Evolutionary conservation across 176 grass and related monocot species (phyloP).

Genomic region (Saccharum spontaneum): DNA sequence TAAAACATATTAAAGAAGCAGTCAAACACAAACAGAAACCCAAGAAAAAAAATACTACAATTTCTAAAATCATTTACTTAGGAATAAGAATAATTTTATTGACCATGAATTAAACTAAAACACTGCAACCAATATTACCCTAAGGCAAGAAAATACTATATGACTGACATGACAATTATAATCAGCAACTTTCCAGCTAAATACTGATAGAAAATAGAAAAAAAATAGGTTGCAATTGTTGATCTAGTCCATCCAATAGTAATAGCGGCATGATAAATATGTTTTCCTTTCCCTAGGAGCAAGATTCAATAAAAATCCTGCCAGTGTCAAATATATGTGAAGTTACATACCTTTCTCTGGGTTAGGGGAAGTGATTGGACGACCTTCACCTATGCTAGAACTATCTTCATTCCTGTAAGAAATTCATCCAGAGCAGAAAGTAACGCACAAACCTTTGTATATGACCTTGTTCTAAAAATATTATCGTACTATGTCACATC

Average conservation of each 20-base stretch:
- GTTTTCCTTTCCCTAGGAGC: not conserved
- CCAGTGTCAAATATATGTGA: not conserved
- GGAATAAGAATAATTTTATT: not conserved
- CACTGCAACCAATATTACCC: not conserved
- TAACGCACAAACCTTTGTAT: conserved; percentile 3
- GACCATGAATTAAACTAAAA: conserved; percentile 5
- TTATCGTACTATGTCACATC: not conserved
- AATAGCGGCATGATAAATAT: not conserved
- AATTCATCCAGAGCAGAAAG: conserved; percentile 24
- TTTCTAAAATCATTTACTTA: not conserved
- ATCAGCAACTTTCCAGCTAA: not conserved
- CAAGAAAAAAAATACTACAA: not conserved
- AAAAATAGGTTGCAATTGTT: not conserved
- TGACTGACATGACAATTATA: not conserved
- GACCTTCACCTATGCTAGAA: conserved; percentile 32
- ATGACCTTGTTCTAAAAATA: conserved; percentile 17
- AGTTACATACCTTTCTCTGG: conserved; percentile 40
- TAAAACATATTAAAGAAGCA: not conserved
- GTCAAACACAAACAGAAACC: not conserved
- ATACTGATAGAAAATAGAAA: not conserved
- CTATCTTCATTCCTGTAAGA: conserved; percentile 46
- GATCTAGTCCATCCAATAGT: not conserved
- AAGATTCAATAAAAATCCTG: not conserved
- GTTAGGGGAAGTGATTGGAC: conserved; percentile 27
- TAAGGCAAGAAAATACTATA: not conserved